These are phyloP conservation scores for Brassica hybrid DNA, from an alignment of 441 rosid species.

Conservation along the genomic window DNA sequence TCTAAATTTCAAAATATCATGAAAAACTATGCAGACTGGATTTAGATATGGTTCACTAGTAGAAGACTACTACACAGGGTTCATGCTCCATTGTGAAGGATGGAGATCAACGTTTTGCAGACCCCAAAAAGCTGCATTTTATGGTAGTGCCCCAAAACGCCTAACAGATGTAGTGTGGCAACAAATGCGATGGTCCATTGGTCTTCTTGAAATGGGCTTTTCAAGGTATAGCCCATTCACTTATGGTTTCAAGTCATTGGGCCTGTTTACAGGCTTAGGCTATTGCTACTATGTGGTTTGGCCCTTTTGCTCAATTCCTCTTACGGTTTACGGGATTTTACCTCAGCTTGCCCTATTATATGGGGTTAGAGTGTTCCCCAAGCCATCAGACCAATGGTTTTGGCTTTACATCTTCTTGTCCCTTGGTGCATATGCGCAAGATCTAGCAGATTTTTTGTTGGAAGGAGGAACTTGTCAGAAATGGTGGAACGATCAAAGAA, in stretches of 20 bases:
- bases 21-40: constrained; percentile 56
- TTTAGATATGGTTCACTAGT: constrained; percentile 73
- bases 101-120: constrained; percentile 68
- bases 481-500: constrained; percentile 85
- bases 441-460: constrained; percentile 47
- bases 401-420: constrained; percentile 62
- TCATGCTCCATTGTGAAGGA: constrained; percentile 61
- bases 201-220: constrained; percentile 57
- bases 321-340: constrained; percentile 54
- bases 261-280: constrained; percentile 49
- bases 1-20: background rate
- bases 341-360: constrained; percentile 69
- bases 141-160: constrained; percentile 56
- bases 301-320: constrained; percentile 57
- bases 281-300: constrained; percentile 51
- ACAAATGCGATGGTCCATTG: constrained; percentile 65
- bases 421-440: constrained; percentile 63
- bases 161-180: constrained; percentile 58
- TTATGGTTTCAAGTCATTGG: constrained; percentile 50
- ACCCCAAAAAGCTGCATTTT: constrained; percentile 64
- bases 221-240: constrained; percentile 52
- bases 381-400: constrained; percentile 70
- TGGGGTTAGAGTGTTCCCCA: constrained; percentile 55
- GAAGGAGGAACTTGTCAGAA: constrained; percentile 50
- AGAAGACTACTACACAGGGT: constrained; percentile 78